Evolutionary conservation across 306 rosid genomes (phyloP).

Genomic region (Lagenaria siceraria): DNA sequence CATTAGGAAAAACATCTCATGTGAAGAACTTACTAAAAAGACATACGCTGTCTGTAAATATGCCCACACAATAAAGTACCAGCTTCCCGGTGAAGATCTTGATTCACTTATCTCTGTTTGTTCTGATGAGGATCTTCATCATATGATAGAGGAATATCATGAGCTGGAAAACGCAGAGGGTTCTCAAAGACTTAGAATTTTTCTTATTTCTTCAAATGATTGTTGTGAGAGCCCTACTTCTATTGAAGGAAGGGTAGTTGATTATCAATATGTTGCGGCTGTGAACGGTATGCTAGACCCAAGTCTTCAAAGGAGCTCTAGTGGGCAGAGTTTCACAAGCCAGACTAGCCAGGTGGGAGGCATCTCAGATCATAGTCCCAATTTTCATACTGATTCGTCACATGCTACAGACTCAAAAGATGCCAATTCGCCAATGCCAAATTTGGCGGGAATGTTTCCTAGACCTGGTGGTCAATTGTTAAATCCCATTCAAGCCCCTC

Average conservation of each 20-base stretch:
- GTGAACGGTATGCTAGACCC: slow-evolving; percentile 59
- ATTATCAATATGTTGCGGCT: slow-evolving; percentile 65
- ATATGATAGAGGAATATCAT: slow-evolving; percentile 78
- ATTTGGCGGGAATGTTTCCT: slow-evolving; percentile 20
- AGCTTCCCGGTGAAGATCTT: slow-evolving; percentile 95
- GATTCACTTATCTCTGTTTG: slow-evolving; percentile 94
- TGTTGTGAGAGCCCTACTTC: slow-evolving; percentile 44
- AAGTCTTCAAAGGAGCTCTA: slow-evolving; percentile 40
- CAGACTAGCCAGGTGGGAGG: slow-evolving; percentile 48
- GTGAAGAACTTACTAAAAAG: slow-evolving; percentile 52
- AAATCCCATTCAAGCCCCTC: slow-evolving; percentile 27
- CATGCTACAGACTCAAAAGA: slow-evolving; percentile 40
- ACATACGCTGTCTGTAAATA: slow-evolving; percentile 56
- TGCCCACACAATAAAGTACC: slow-evolving; percentile 72
- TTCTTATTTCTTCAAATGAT: slow-evolving; percentile 69
- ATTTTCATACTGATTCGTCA: slow-evolving; percentile 32
- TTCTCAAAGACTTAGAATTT: slow-evolving; percentile 68
- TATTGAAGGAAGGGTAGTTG: slow-evolving; percentile 39
- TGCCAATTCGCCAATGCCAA: slow-evolving; percentile 28
- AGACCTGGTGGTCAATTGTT: slow-evolving; percentile 38
- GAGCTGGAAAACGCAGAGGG: slow-evolving; percentile 65
- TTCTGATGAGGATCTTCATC: slow-evolving; percentile 88
- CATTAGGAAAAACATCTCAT: slow-evolving; percentile 33
- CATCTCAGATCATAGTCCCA: slow-evolving; percentile 49
- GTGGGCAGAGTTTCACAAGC: slow-evolving; percentile 43